Conservation (phyloP, 805 yeast genomes). For the Monosporozyma unispora region DNA sequence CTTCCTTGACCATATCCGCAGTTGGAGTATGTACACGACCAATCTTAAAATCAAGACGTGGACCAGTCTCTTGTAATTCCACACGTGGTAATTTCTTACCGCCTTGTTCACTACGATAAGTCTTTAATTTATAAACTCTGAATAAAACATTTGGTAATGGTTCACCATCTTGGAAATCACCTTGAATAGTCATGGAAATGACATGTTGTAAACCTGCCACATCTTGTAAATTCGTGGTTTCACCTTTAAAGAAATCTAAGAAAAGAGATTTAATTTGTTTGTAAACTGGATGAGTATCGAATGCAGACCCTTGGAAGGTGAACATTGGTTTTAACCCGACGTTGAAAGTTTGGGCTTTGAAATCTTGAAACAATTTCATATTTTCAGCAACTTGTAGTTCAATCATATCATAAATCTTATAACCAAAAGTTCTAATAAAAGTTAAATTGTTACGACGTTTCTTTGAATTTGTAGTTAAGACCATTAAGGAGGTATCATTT, state of each 20-base stretch:
- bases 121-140: conserved; percentile 81
- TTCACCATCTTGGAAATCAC: conserved; percentile 60
- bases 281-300: conserved; percentile 81
- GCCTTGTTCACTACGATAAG: conserved; percentile 68
- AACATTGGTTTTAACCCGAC: conserved; percentile 93
- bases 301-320: conserved; percentile 83
- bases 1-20: conserved; percentile 87
- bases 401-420: conserved; percentile 86
- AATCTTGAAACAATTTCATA: conserved; percentile 67
- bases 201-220: conserved; percentile 92
- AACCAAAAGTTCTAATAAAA: conserved; percentile 82
- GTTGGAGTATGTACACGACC: conserved; percentile 80
- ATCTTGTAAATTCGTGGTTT: conserved; percentile 71
- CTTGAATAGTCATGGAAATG: conserved; percentile 69
- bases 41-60: conserved; percentile 83
- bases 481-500: conserved; percentile 81
- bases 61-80: conserved; percentile 91
- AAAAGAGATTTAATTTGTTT: conserved; percentile 81
- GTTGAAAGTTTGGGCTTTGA: conserved; percentile 69
- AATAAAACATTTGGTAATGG: conserved; percentile 75
- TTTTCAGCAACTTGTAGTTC: conserved; percentile 69
- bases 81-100: conserved; percentile 74
- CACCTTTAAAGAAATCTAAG: conserved; percentile 84
- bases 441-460: conserved; percentile 89
- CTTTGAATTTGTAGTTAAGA: conserved; percentile 70